A percentile compares a stretch with the other conserved stretches of the same genome.
These are phyloP conservation scores for Metschnikowia koreensis DNA, from an alignment of 805 yeast species.

Conservation along the genomic window DNA sequence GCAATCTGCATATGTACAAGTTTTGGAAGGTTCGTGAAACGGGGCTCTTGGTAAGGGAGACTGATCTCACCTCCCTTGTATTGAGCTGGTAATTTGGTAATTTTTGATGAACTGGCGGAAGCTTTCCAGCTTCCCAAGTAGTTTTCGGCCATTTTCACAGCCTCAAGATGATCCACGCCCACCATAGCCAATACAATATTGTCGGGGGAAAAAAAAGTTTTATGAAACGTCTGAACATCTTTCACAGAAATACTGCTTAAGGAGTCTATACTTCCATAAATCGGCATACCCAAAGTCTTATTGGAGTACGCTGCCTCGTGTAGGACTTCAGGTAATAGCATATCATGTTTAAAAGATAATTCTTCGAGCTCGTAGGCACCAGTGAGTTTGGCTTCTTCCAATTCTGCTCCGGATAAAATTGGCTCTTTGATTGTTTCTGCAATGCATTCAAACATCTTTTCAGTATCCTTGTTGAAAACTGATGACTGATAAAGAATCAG, in stretches of 20 bases:
- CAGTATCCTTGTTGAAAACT: conserved; percentile 84
- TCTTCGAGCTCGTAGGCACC: conserved; percentile 82
- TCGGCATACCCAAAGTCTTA: conserved; percentile 80
- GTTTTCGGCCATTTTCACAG: conserved; percentile 59
- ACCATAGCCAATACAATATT: conserved; percentile 82
- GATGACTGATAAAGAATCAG: conserved; percentile 92
- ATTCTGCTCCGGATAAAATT: conserved; percentile 60
- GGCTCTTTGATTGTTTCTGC: conserved; percentile 80
- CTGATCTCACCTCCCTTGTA: conserved; percentile 50
- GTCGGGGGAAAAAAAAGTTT: conserved; percentile 70
- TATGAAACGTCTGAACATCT: conserved; percentile 59
- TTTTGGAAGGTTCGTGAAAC: conserved; percentile 59
- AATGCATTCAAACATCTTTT: conserved; percentile 70
- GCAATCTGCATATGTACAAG: conserved; percentile 83
- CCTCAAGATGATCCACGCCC: conserved; percentile 73
- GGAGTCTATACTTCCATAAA: conserved; percentile 74
- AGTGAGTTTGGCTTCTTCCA: conserved; percentile 68
- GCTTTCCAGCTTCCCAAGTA: conserved; percentile 61
- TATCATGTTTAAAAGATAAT: conserved; percentile 77
- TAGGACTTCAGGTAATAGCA: conserved; percentile 84
- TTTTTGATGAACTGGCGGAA: conserved; percentile 12
- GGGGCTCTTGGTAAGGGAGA: conserved; percentile 38
- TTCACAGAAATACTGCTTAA: conserved; percentile 53
- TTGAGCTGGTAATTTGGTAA: conserved; percentile 55
- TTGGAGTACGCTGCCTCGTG: conserved; percentile 76